Evolutionary conservation across 2,329 filamentous ascomycete species (phyloP), one percentile per base, ranked within the genome.

Genomic region (Fusarium clavum): DNA sequence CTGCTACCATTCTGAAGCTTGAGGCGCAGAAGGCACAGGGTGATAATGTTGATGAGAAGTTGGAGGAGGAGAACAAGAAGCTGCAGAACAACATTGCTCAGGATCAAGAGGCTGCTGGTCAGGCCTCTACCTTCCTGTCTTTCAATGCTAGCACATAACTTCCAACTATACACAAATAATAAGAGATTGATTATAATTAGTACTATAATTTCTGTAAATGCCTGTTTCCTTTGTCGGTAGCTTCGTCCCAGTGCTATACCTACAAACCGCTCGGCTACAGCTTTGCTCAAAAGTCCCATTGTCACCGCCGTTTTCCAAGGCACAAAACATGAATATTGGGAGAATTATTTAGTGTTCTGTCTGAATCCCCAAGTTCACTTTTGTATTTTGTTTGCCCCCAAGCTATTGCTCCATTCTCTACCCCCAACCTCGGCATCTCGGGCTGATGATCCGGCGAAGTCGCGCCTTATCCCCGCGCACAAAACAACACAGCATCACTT

Each of bases 1-100:
- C 82, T 41, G 84, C 85, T 29, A 84, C 84, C 54, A 79, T 87
- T 32, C 76, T 88, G 30, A 80, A 83, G 70, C 83, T 88, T 11
- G 78, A 83, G 75, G 81, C 85, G 38, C 79, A 88, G 65, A 77
- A 81, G 58, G 86, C 86, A 0, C 84, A 88, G 69, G 86, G 87
- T 24, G 59, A 82, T 18, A 81, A 84, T 62, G 82, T 84, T 1
- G 73, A 80, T 13, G 80, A 73, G 8, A 81, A 85, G 67, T 71
- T 87, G 7, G 83, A 77, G 0, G 77, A 78, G 7, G 84, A 88
- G 78, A 76, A 83, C 71, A 84, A 74, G 40, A 88, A 88, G 78
- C 77, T 88, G 27, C 75, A 84, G 47, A 87, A 83, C 75, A 88
- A 88, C 73, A 84, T 88, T 57, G 67, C 76, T 3, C 78, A 80